A percentile compares a stretch with the other conserved stretches of the same genome.
Evolutionary conservation across 148 eudicot genomes (phyloP).

Genomic region (Rhododendron molle): DNA sequence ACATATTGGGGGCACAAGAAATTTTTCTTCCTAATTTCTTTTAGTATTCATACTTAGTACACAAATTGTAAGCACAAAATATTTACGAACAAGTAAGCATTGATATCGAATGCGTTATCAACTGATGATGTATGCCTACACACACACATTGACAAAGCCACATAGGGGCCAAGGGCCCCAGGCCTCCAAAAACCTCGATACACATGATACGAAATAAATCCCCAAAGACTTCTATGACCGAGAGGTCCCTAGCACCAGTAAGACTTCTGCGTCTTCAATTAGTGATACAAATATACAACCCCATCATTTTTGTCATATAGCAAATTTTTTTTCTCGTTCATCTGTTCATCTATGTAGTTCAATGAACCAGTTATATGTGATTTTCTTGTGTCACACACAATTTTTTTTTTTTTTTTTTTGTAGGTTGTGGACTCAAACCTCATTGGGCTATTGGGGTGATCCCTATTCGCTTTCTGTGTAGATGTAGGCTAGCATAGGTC

Average conservation of each 20-base stretch:
- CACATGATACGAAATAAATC: not conserved
- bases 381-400: not conserved
- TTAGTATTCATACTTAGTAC: not conserved
- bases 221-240: not conserved
- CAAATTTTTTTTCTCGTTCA: not conserved
- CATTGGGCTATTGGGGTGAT: not conserved
- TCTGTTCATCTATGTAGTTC: not conserved
- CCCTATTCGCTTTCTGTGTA: not conserved
- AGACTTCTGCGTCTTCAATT: not conserved
- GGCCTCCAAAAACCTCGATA: not conserved
- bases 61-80: not conserved
- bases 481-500: not conserved
- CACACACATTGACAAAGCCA: not conserved
- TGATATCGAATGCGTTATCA: not conserved
- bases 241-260: not conserved
- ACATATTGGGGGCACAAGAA: not conserved
- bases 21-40: not conserved
- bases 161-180: not conserved
- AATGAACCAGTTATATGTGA: not conserved
- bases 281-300: not conserved
- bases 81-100: not conserved
- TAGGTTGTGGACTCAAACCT: not conserved
- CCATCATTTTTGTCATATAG: not conserved
- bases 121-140: not conserved
- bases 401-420: no score